phyloP scores from a whole-genome alignment of 2,329 filamentous ascomycete species.

The Epichloe typhina region DNA sequence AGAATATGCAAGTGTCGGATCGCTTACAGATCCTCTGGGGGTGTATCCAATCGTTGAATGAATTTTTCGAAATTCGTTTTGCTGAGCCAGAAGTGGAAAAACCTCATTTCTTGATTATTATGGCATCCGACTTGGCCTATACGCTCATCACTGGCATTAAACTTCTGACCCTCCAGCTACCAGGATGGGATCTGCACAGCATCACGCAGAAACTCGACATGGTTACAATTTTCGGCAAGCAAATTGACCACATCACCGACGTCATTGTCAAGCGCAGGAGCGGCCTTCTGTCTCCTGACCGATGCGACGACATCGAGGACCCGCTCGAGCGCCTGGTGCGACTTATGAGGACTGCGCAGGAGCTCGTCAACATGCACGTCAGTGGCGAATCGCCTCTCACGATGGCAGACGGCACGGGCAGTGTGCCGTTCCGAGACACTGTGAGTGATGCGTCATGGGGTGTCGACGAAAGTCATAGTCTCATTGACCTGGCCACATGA shows the following conservation, averaged over 20 bases:
- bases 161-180: constrained; percentile 30
- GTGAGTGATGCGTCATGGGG: constrained; percentile 7
- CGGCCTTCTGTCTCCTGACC: constrained; percentile 11
- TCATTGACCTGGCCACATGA: constrained; percentile 2
- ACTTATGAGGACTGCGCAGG: constrained; percentile 18
- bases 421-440: constrained; percentile 10
- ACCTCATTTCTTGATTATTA: constrained; percentile 29
- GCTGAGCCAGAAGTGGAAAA: constrained; percentile 17
- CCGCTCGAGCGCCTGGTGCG: constrained; percentile 19
- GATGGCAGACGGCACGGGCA: constrained; percentile 8
- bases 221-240: constrained; percentile 11
- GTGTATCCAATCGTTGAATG: constrained; percentile 27
- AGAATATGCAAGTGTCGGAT: constrained; percentile 22
- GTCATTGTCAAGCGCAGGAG: constrained; percentile 18
- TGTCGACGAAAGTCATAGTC: constrained; percentile 1
- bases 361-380: constrained; percentile 19
- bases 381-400: constrained; percentile 12
- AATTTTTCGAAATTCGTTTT: constrained; percentile 27
- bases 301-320: constrained; percentile 12
- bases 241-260: constrained; percentile 17
- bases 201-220: constrained; percentile 22
- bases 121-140: constrained; percentile 34
- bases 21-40: constrained; percentile 33
- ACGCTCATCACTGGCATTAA: constrained; percentile 32
- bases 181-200: constrained; percentile 31